Evolutionary conservation across 371 early-diverging fungal species (phyloP), one percentile per base, ranked within the genome.

Genomic region (Rhizopus arrhizus): DNA sequence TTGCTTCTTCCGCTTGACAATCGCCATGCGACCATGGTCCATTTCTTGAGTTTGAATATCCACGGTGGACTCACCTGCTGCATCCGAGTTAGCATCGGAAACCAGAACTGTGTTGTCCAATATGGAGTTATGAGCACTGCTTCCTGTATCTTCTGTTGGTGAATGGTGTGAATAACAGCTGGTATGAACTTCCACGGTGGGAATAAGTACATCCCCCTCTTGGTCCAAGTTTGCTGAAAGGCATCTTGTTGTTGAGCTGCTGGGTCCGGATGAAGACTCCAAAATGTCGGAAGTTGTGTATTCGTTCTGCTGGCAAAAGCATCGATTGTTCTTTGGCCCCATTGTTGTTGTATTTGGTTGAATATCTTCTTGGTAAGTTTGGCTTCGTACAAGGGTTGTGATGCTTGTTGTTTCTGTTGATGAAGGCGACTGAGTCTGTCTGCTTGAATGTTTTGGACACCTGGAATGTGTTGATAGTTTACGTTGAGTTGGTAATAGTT

Each of bases 111-210:
- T 0, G 65, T 61, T 7, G 66, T 38, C 72, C 72, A 72, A 2
- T 12, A 34, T 15, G 66, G 72, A 28, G 72, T 66, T 3, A 68
- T 43, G 5, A 72, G 12, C 4, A 70, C 51, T n/a, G 52, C 48
- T 11, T 49, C 6, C 35, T 52, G 42, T 16, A 55, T 40, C 28
- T 51, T 34, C 2, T 70, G 58, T n/a, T 32, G 4, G 12, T 50
- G 35, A 10, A 78, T 16, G 56, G 73, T 62, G 12, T 38, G 55
- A 1, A 74, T 33, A 2, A 61, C 59, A 52, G 46, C 42, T 0
- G 68, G 66, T 15, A 78, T 64, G 32, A 74, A 46, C 22, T 57
- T 41, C 72, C 72, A 70, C 0, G 70, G 65, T 43, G 62, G 69
- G 45, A 69, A 57, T 3, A 66, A 43, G n/a, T 56, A 69, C 29